Percentiles rank a stretch among this genome's conserved stretches.
Evolutionary conservation across 148 eudicot species (phyloP).

Genomic region (Spergularia marina): DNA sequence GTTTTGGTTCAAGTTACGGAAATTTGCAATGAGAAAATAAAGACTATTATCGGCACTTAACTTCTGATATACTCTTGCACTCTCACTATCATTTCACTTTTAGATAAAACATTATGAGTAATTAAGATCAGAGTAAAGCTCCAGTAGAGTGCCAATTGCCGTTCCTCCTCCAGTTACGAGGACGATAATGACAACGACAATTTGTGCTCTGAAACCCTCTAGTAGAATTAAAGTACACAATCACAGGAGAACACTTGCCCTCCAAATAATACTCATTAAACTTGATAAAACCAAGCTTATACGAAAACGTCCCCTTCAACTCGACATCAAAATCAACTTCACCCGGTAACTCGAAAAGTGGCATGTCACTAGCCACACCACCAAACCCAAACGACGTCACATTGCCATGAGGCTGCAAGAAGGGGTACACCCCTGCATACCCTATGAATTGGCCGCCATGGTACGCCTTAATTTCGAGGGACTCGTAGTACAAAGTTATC

Average conservation of each 20-base stretch:
- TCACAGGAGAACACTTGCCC: constrained; percentile 17
- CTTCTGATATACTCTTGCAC: too few relatives aligned
- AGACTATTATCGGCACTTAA: too few relatives aligned
- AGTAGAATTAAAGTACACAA: constrained; percentile 9
- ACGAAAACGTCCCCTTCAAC: constrained; percentile 18
- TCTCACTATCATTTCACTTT: too few relatives aligned
- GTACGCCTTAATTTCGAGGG: constrained; percentile 16
- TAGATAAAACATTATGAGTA: too few relatives aligned
- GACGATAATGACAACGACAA: background rate
- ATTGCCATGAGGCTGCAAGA: background rate
- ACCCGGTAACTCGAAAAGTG: constrained; percentile 10
- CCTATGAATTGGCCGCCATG: constrained; percentile 13
- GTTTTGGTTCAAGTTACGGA: background rate
- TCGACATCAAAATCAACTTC: constrained; percentile 13
- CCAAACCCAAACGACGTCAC: background rate
- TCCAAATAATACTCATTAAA: constrained; percentile 1
- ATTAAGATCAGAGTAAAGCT: too few relatives aligned
- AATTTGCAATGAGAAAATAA: background rate
- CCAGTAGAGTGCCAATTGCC: too few relatives aligned
- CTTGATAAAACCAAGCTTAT: background rate
- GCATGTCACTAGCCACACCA: constrained; percentile 15
- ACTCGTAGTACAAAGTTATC: constrained; percentile 10
- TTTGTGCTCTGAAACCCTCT: constrained; percentile 4
- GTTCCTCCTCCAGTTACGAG: too few relatives aligned
- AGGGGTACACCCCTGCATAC: constrained; percentile 9